Conservation (phyloP, 2,329 filamentous ascomycete species). For the Penicillium crustosum region DNA sequence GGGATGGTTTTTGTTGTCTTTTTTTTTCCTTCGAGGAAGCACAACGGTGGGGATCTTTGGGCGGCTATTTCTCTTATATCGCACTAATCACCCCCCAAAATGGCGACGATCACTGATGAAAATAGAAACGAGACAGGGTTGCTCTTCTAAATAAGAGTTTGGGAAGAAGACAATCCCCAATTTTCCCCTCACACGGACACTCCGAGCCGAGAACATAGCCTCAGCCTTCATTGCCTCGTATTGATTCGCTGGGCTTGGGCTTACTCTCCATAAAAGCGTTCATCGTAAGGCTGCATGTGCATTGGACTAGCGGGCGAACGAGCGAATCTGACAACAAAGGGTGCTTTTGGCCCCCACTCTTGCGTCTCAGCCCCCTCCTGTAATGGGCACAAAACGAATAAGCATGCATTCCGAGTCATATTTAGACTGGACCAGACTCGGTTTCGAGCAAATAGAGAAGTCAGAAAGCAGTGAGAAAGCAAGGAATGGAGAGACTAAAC, state of each 20-base stretch:
- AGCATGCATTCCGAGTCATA: background rate
- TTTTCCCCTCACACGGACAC: conserved; percentile 10
- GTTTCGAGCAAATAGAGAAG: background rate
- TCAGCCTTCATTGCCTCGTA: background rate
- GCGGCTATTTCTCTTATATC: background rate
- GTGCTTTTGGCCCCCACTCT: conserved; percentile 19
- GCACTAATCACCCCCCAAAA: background rate
- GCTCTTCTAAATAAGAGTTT: background rate
- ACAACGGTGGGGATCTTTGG: background rate
- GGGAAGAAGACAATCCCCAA: background rate
- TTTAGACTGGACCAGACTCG: background rate
- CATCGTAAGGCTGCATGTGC: conserved; percentile 27
- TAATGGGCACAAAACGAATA: conserved; percentile 3
- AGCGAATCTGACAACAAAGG: conserved; percentile 5
- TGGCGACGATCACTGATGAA: background rate
- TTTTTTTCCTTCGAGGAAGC: background rate
- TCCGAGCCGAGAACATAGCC: conserved; percentile 6
- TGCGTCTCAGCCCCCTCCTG: conserved; percentile 13
- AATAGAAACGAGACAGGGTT: background rate
- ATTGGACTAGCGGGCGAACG: conserved; percentile 19
- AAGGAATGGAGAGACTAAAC: background rate
- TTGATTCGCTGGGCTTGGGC: conserved; percentile 6
- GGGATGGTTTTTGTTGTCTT: background rate
- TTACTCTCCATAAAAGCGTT: background rate
- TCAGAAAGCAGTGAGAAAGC: background rate